Evolutionary conservation across 129 eudicot genomes (phyloP), one percentile per base, ranked within the genome.

Genomic region (Lactuca sativa): DNA sequence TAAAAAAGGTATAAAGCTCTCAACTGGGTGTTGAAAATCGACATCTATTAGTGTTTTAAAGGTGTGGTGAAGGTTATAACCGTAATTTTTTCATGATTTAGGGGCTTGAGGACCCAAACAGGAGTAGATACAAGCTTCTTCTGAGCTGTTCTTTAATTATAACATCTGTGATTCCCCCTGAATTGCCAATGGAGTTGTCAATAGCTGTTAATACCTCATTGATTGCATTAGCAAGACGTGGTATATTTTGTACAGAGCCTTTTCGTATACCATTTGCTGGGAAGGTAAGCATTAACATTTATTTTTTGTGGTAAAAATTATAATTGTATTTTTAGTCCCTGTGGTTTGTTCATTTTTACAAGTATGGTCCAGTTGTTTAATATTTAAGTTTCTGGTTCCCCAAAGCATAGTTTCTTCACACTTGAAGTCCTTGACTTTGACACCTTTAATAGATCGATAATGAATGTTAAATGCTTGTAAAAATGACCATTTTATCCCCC

Each of bases 71-170:
- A 66, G 37, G 7, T 4, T 58, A 17, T 66, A 34, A 67, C 17
- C 44, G 7, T 69, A 17, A 18, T 14, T 77, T 34, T 40, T 54
- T 72, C 69, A 25, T 68, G 62, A 44, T 71, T 47, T 64, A 93
- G 98, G 98, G 98, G 40, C 95, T 93, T 64, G 98, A 89, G 92
- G 98, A 93, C 78, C 97, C 97, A 81, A 84, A 92, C 15, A 90
- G 97, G 86, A 86, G 97, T 85, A 89, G 86, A 80, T 93, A 93
- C 88, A 93, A 89, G 79, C 95, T 93, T 67, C 48, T 93, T 41
- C 81, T 89, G 72, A 93, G 92, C 77, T 93, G 98, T 80, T 93
- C 98, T 17, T 66, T 93, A 84, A 93, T 93, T 64, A 90, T 93
- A 55, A 93, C 98, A 56, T 93, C 98, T 47, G 98, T 90, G 69